Evolutionary conservation across 1,284 basidiomycete species (phyloP).

Genomic region (Sporisorium iseilematis-ciliati): DNA sequence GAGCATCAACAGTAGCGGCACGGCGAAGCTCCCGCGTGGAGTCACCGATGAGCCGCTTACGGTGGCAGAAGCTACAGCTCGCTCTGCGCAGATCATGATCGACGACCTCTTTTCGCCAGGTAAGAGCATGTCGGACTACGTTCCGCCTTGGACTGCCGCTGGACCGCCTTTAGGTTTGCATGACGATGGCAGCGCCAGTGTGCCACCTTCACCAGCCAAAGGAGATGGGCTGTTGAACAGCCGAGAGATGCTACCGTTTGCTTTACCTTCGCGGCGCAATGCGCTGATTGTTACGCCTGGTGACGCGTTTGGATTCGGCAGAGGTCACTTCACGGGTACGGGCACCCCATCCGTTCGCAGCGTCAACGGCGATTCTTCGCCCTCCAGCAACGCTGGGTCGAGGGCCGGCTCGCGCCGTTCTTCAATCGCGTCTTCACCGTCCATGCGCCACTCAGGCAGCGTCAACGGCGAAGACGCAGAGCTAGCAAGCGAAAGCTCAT

Average conservation of each 20-base stretch:
- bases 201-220: slow-evolving; percentile 35
- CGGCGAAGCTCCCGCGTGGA: slow-evolving; percentile 17
- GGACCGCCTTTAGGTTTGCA: slow-evolving; percentile 43
- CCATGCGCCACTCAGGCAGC: neutral
- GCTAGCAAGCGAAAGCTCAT: slow-evolving; percentile 27
- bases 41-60: slow-evolving; percentile 31
- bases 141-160: slow-evolving; percentile 55
- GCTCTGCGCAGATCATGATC: slow-evolving; percentile 49
- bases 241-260: slow-evolving; percentile 88
- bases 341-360: slow-evolving; percentile 56
- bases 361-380: slow-evolving; percentile 29
- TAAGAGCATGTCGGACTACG: slow-evolving; percentile 58
- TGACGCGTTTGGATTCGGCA: slow-evolving; percentile 72
- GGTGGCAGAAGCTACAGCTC: slow-evolving; percentile 41
- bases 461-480: slow-evolving; percentile 17
- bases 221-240: slow-evolving; percentile 76
- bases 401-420: slow-evolving; percentile 24
- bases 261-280: slow-evolving; percentile 82
- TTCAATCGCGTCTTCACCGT: slow-evolving; percentile 20
- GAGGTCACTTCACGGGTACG: slow-evolving; percentile 63
- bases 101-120: slow-evolving; percentile 59
- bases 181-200: slow-evolving; percentile 27
- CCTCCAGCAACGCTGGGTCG: slow-evolving; percentile 11
- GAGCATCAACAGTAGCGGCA: slow-evolving; percentile 44
- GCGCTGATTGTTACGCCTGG: slow-evolving; percentile 77